phyloP scores from a whole-genome alignment of 192 early-diverging fungal species.

The Coemansia aciculifera region DNA sequence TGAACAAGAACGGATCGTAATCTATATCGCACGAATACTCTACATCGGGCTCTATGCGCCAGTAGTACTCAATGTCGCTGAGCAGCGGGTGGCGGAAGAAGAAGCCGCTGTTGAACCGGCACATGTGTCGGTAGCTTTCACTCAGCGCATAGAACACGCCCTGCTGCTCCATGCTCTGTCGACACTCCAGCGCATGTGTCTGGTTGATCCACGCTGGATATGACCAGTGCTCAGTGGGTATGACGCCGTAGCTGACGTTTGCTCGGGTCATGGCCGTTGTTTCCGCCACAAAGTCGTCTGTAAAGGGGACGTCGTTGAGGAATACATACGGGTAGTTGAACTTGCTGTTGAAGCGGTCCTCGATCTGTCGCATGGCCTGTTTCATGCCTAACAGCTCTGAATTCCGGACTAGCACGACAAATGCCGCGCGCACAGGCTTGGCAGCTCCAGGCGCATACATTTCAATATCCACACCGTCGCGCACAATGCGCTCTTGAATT shows the following conservation, averaged over 20 bases:
- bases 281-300: slow-evolving; percentile 63
- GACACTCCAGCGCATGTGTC: slow-evolving; percentile 53
- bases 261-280: slow-evolving; percentile 60
- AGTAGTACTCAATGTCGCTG: slow-evolving; percentile 65
- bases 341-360: slow-evolving; percentile 76
- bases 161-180: slow-evolving; percentile 58
- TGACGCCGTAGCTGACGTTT: slow-evolving; percentile 62
- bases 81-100: slow-evolving; percentile 66
- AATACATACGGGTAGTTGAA: slow-evolving; percentile 88
- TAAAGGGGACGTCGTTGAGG: slow-evolving; percentile 77
- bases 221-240: slow-evolving; percentile 77
- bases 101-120: slow-evolving; percentile 65
- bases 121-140: slow-evolving; percentile 74
- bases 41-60: slow-evolving; percentile 74
- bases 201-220: slow-evolving; percentile 79
- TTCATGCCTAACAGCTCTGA: slow-evolving; percentile 64
- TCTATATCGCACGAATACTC: slow-evolving; percentile 70
- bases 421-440: slow-evolving; percentile 60
- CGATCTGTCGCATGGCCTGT: slow-evolving; percentile 67
- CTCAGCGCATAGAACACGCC: slow-evolving; percentile 65
- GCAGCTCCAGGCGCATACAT: slow-evolving; percentile 21
- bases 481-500: not conserved
- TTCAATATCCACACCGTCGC: slow-evolving; percentile 18
- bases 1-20: slow-evolving; percentile 71
- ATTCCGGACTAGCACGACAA: slow-evolving; percentile 79